Base-by-base conservation (phyloP, 495 filamentous ascomycete species). In the Geopyxis carbonaria region DNA sequence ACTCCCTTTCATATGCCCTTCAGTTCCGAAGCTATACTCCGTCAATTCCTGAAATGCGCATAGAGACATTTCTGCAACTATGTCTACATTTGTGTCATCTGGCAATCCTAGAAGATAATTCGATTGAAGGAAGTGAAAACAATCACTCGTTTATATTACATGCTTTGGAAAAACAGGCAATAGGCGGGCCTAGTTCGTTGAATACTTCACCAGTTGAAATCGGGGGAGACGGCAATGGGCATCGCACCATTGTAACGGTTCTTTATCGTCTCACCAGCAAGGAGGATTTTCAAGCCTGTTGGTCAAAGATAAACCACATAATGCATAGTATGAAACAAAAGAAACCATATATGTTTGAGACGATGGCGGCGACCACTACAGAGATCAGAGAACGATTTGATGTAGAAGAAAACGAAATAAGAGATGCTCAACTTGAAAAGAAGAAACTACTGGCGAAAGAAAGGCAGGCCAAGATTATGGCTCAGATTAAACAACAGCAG, bases 401-500 rank as follows among this genome's bases (percentile, higher is more conserved):
- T 4, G 53, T 53, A 8, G 57, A 61, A 18, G 59, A 60, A 30
- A 55, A 55, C 4, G 67, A 57, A 38, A 61, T 54, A 24, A 60
- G 61, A 45, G 71, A 69, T 39, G 65, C 61, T 2, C 72, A 79
- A 8, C 72, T 73, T 34, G 83, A 91, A 56, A 59, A 68, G 33
- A 95, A 84, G 66, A 95, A 93, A 64, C 73, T 76, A 48, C 76
- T 86, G 21, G 89, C 91, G 0, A 58, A 83, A 23, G 84, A 87
- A 43, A 69, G 89, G 33, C 84, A 95, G 60, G 85, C 85, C 6
- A 75, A 69, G 46, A 80, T 95, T 14, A 93, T 95, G 85, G 87
- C 85, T 2, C 81, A 93, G 55, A 92, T 95, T 63, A 89, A 93
- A 56, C 75, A 92, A 51, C 84, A 99, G 50, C 91, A 95, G 53